Evolutionary conservation across 176 grass and related monocot species (phyloP).

Genomic region (Carex littledalei): DNA sequence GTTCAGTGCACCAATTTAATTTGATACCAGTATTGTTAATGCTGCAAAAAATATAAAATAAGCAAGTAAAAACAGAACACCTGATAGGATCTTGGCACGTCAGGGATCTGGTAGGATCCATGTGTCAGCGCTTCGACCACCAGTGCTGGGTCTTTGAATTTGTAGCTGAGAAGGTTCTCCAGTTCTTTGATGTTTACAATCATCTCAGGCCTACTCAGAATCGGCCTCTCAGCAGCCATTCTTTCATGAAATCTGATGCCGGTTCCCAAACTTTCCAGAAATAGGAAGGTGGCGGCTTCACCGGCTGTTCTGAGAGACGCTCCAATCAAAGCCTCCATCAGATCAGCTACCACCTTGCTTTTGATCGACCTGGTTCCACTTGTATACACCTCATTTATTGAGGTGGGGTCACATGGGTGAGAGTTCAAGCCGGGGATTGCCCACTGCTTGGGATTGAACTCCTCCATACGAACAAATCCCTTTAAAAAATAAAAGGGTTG

Average conservation of each 20-base stretch:
- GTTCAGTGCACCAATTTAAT: background rate
- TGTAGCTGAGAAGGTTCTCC: conserved; percentile 40
- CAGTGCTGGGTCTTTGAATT: conserved; percentile 42
- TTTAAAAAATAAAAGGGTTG: conserved; percentile 14
- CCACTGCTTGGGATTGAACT: conserved; percentile 50
- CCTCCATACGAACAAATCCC: conserved; percentile 53
- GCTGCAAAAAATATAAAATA: background rate
- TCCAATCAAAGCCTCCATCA: conserved; percentile 66
- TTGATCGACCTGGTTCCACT: conserved; percentile 38
- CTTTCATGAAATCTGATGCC: conserved; percentile 38
- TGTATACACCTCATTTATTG: conserved; percentile 31
- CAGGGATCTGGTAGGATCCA: conserved; percentile 48
- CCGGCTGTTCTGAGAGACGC: conserved; percentile 40
- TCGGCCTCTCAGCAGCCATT: conserved; percentile 26
- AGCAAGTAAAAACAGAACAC: conserved; percentile 8
- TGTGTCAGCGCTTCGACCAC: conserved; percentile 79
- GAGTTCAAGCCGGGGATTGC: conserved; percentile 49
- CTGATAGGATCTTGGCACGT: conserved; percentile 60
- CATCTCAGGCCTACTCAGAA: conserved; percentile 18
- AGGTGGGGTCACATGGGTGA: conserved; percentile 10
- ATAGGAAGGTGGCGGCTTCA: conserved; percentile 50
- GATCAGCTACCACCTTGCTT: conserved; percentile 70
- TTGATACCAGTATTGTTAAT: background rate
- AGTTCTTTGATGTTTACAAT: conserved; percentile 48
- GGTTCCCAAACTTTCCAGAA: conserved; percentile 53